Evolutionary conservation across 805 yeast genomes (phyloP), one percentile per base, ranked within the genome.

Genomic region (Barnettozyma salicaria): DNA sequence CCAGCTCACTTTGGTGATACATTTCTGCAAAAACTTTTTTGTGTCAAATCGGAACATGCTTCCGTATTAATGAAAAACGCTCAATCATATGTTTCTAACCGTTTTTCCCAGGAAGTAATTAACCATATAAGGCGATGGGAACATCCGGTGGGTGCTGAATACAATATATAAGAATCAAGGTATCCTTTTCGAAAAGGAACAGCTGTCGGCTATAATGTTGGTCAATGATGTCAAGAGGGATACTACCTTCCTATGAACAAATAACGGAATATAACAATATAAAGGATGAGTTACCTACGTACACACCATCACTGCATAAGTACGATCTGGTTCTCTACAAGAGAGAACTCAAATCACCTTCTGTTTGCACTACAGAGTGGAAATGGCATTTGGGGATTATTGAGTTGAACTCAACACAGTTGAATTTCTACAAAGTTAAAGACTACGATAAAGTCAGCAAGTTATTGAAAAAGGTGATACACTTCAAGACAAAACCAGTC

Each of bases 371-470:
- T n/a, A 34, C 36, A 2, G 36, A 40, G 13, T 40, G 44, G 40
- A 27, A n/a, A 16, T 43, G 46, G 46, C 35, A 31, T 23, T 17
- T 41, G 14, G 27, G 29, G 10, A 32, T 43, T 4, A 22, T 43
- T 5, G 44, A 43, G 17, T 19, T 43, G 17, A 43, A 43, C 24
- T 40, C 46, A 7, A 43, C 46, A 4, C 46, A 43, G 27, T 17
- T 43, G 13, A 43, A 43, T 18, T n/a, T 40, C 5, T 37, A 40
- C 29, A 40, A 40, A 21, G n/a, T 39, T 3, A 20, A 24, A 4
- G 36, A 40, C 13, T 5, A 19, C 6, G 26, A 23, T 20, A 32
- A 19, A 12, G 19, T 37, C 3, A 13, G 30, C 2, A 37, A 32
- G 21, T 5, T 32, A 3, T 10, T 37, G 21, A 24, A 19, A 17